Conservation (phyloP, 345 rosid species). For the Microcos paniculata region DNA sequence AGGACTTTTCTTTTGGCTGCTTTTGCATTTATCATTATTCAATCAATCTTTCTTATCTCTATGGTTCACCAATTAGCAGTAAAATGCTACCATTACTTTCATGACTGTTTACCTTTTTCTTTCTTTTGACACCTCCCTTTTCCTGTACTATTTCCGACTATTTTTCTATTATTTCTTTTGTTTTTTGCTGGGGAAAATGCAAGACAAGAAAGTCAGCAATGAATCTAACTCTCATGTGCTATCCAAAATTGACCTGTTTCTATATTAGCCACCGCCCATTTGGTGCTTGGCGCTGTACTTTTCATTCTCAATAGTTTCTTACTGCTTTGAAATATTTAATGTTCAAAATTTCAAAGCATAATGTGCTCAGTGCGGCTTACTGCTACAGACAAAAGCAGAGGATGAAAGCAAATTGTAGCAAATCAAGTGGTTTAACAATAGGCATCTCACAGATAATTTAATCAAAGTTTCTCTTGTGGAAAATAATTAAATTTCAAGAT, state of each 20-base stretch:
- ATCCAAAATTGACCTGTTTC: slow-evolving; percentile 4
- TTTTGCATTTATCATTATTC: neutral
- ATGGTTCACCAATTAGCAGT: neutral
- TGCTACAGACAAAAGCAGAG: neutral
- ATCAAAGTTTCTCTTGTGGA: neutral
- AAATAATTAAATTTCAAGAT: no score
- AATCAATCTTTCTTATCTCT: neutral
- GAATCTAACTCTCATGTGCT: neutral
- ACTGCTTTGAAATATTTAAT: neutral
- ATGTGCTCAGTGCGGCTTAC: neutral
- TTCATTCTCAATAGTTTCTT: neutral
- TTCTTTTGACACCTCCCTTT: neutral
- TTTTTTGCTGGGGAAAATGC: neutral
- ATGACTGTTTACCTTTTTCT: neutral
- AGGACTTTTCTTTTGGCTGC: neutral
- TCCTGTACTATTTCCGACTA: neutral
- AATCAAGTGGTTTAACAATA: no score
- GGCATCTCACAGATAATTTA: neutral
- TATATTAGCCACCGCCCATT: no score
- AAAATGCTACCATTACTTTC: no score
- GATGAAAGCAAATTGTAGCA: no score
- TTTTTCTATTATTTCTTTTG: neutral
- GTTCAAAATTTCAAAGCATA: neutral
- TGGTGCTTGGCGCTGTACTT: neutral
- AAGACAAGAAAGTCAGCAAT: neutral